Base-by-base conservation (phyloP, 2,329 filamentous ascomycete species). In the Ophiostoma sp. region DNA sequence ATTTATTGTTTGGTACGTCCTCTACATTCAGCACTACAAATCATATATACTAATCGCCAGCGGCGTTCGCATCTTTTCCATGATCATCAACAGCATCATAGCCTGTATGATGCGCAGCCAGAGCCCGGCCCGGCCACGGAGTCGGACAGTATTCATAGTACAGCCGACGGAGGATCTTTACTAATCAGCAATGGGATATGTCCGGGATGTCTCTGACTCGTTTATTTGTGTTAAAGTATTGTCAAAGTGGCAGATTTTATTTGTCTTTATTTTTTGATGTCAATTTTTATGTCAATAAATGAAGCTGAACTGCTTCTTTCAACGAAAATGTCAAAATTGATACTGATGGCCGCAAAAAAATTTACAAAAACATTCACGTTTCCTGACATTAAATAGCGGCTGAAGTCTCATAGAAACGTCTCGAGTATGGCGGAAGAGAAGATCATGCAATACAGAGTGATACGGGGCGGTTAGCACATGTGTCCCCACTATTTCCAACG, bases 31-130 rank as follows among this genome's bases (percentile, higher is more conserved):
- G 4, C 4, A 31, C 48, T n/a, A 4, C 5, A 23, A 8, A 57
- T 1, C 3, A 8, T 57, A 23, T 1, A 57, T 15, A 62, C 27
- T 33, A 20, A 62, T 6, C 4, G 6, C 7, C 27, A 62, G 57
- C 23, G 57, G 57, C 10, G 27, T 20, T 11, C 57, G 57, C 57
- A 62, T 62, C 57, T 62, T 62, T 13, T 62, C 57, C 15, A 27
- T 27, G 15, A 62, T 62, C 10, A 62, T 62, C 57, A 62, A 62
- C 27, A 62, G 57, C 57, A 62, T 62, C 57, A 11, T 62, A 6
- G 57, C 57, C 57, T 62, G 57, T n/a, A 62, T 62, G 57, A 62
- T 62, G 57, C 57, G 57, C 57, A 62, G 11, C 57, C 11, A 62
- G 27, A 33, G 57, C 57, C 27, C 57, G 27, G 23, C 57, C 13